These are phyloP conservation scores for Garcia nutans DNA, from an alignment of 345 rosid species.

Conservation along the genomic window DNA sequence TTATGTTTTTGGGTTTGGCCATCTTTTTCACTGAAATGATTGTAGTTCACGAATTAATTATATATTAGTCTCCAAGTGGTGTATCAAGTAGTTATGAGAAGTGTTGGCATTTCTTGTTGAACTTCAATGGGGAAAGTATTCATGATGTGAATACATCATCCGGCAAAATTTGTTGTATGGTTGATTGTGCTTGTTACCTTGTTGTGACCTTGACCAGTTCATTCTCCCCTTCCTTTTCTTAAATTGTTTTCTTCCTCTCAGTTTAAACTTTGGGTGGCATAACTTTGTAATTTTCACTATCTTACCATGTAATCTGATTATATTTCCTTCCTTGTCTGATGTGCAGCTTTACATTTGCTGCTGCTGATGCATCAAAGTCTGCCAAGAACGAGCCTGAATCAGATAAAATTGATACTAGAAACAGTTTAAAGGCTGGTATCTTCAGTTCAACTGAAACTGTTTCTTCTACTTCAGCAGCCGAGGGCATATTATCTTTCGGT, in stretches of 20 bases:
- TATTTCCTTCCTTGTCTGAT: constrained; percentile 9
- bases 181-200: not conserved
- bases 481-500: constrained; percentile 46
- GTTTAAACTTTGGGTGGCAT: not conserved
- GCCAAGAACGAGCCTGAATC: constrained; percentile 38
- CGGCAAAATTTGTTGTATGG: not conserved
- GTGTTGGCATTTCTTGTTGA: not conserved
- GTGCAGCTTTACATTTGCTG: constrained; percentile 48
- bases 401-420: constrained; percentile 34
- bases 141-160: not conserved
- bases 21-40: not conserved
- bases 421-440: constrained; percentile 29
- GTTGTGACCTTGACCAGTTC: not conserved
- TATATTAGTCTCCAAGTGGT: not conserved
- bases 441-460: constrained; percentile 28
- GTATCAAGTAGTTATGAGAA: not conserved
- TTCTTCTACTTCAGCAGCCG: constrained; percentile 35
- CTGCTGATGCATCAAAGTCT: constrained; percentile 35
- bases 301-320: not conserved
- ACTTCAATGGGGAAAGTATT: too few relatives aligned
- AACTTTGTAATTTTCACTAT: not conserved
- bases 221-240: not conserved
- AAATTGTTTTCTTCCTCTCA: not conserved
- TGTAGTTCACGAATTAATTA: not conserved
- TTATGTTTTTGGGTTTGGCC: too few relatives aligned